Evolutionary conservation across 2,329 filamentous ascomycete genomes (phyloP).

Genomic region (Venturia pyrina): DNA sequence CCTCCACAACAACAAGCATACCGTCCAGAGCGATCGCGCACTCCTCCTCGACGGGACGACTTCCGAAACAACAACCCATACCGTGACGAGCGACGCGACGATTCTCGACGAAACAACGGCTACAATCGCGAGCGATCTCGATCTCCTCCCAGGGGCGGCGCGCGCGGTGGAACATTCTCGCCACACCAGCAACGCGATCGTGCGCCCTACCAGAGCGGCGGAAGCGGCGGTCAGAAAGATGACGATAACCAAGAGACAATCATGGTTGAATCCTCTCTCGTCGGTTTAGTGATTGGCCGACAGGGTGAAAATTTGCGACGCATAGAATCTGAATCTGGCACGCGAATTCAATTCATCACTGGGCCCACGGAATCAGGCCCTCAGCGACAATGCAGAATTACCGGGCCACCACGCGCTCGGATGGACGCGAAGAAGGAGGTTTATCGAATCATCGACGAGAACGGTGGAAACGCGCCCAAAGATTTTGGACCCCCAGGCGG

Average conservation of each 20-base stretch:
- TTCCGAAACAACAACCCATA: constrained; percentile 74
- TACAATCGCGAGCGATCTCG: constrained; percentile 61
- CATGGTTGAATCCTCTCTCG: constrained; percentile 74
- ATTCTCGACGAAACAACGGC: constrained; percentile 44
- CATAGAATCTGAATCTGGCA: constrained; percentile 72
- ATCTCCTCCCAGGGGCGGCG: constrained; percentile 44
- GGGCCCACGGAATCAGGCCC: constrained; percentile 60
- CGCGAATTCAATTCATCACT: constrained; percentile 80
- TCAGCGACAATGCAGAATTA: constrained; percentile 77
- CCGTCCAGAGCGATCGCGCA: constrained; percentile 37
- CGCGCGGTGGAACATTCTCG: constrained; percentile 48
- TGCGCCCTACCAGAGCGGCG: not conserved
- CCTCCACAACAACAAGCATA: not conserved
- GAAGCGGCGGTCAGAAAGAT: constrained; percentile 25
- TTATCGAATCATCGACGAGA: constrained; percentile 80
- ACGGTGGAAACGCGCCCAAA: constrained; percentile 45
- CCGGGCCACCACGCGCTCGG: constrained; percentile 60
- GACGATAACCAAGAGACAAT: constrained; percentile 74
- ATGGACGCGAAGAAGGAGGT: constrained; percentile 75
- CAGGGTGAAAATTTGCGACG: constrained; percentile 81
- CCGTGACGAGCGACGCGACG: constrained; percentile 71
- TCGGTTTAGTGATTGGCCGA: constrained; percentile 82
- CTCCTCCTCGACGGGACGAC: constrained; percentile 52
- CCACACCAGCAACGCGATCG: constrained; percentile 27
- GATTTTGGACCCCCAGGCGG: not conserved